Evolutionary conservation across 2,329 filamentous ascomycete species (phyloP), one percentile per base, ranked within the genome.

Genomic region (Colletotrichum filicis): DNA sequence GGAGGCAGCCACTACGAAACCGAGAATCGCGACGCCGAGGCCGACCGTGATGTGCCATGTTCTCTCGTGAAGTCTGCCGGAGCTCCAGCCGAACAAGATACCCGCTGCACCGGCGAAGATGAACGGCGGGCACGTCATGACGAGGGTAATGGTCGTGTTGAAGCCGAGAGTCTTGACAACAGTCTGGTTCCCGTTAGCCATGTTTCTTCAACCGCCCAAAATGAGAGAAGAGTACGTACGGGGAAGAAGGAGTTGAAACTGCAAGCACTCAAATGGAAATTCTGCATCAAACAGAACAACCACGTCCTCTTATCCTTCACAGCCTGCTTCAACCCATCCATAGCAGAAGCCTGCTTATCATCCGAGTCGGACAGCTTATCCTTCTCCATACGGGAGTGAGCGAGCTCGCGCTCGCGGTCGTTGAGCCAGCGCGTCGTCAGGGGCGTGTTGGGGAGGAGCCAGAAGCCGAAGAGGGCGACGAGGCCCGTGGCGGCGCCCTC

Each of bases 401-500:
- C 86, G 5, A 89, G 79, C 49, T 86, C 81, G 42, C 83, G 83
- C 76, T 90, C 87, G 24, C 85, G 83, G 1, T 81, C 80, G 1
- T 78, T 85, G 57, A 89, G 82, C 79, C 87, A 87, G 8, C 79
- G 78, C 0, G 85, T 85, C 30, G 83, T 83, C 35, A 83, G 79
- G 9, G 79, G 82, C 64, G 80, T 82, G 74, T 82, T 81, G 9
- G 83, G 85, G 19, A 85, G 83, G 35, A 86, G 73, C 88, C 89
- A 93, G 82, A 91, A 92, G 5, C 87, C 89, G 1, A 84, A 80
- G 4, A 92, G 75, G 1, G 90, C 92, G n/a, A 92, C 85, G 1
- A 92, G 2, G 4, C 92, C 85, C 0, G 91, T 93, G 0, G 86
- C 84, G 4, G 92, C 82, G 1, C 92, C 92, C 82, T 91, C 87